A percentile compares a stretch with the other conserved stretches of the same genome.
phyloP scores from a whole-genome alignment of 805 yeast genomes.

The Saturnispora besseyi region DNA sequence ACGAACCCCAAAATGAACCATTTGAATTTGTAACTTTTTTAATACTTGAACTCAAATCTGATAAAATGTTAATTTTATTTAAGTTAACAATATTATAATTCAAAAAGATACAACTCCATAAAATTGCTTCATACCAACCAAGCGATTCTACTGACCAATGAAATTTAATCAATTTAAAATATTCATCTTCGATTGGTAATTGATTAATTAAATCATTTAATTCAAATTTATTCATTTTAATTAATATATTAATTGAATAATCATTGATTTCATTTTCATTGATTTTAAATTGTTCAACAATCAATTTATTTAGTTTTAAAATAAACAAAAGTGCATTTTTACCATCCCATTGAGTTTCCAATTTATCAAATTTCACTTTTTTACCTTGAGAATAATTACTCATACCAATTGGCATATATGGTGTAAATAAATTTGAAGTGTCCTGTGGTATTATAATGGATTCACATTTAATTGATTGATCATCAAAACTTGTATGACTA shows the following conservation, averaged over 20 bases:
- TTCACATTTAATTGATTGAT: not conserved
- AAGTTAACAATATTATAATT: constrained; percentile 28
- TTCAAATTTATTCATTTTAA: constrained; percentile 34
- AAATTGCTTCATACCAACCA: constrained; percentile 66
- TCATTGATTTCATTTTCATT: constrained; percentile 14
- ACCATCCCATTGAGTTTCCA: constrained; percentile 51
- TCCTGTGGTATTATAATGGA: constrained; percentile 13
- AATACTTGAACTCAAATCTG: constrained; percentile 29
- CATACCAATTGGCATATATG: constrained; percentile 53
- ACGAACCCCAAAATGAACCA: constrained; percentile 26
- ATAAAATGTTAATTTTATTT: constrained; percentile 21
- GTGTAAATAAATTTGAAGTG: constrained; percentile 34
- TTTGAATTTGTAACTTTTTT: constrained; percentile 26
- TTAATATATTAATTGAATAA: constrained; percentile 26
- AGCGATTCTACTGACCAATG: constrained; percentile 55
- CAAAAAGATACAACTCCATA: constrained; percentile 51
- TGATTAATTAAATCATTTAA: constrained; percentile 10
- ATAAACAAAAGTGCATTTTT: constrained; percentile 30
- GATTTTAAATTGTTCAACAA: constrained; percentile 1
- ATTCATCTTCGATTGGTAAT: constrained; percentile 28
- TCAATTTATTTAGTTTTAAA: not conserved
- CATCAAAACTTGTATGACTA: constrained; percentile 6
- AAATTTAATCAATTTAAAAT: constrained; percentile 42
- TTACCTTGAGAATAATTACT: constrained; percentile 47
- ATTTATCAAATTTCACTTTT: constrained; percentile 39